Conservation (phyloP, 495 filamentous ascomycete species). For the Podospora pseudopauciseta region DNA sequence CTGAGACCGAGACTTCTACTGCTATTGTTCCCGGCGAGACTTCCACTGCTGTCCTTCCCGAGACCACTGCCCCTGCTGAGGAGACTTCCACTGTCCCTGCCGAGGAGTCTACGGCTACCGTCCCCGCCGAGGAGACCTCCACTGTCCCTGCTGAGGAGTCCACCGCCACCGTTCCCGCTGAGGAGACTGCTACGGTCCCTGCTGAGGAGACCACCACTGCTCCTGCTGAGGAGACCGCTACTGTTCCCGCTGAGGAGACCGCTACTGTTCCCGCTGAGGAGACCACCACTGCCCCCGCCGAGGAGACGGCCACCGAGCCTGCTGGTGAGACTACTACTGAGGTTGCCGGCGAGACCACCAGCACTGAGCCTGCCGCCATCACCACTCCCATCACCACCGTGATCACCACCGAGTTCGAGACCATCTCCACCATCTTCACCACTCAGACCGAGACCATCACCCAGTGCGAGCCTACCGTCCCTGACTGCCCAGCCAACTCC, state of each 20-base stretch:
- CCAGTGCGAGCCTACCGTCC: constrained; percentile 54
- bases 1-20: constrained; percentile 14
- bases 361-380: constrained; percentile 14
- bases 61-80: constrained; percentile 15
- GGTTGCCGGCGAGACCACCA: constrained; percentile 17
- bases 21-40: constrained; percentile 16
- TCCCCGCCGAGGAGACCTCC: constrained; percentile 13
- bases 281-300: constrained; percentile 8
- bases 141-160: constrained; percentile 9
- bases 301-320: neutral
- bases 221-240: constrained; percentile 8
- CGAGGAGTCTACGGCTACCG: constrained; percentile 11
- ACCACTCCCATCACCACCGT: constrained; percentile 28
- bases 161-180: constrained; percentile 14
- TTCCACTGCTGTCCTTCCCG: constrained; percentile 22
- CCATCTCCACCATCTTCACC: constrained; percentile 58
- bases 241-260: constrained; percentile 10
- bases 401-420: constrained; percentile 35
- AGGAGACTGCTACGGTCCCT: constrained; percentile 11
- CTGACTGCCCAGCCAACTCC: constrained; percentile 55
- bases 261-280: constrained; percentile 8
- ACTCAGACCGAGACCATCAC: constrained; percentile 59
- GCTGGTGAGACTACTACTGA: constrained; percentile 5
- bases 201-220: constrained; percentile 13
- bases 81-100: constrained; percentile 8